Conservation (phyloP, 345 rosid genomes). For the Syzygium grande region DNA sequence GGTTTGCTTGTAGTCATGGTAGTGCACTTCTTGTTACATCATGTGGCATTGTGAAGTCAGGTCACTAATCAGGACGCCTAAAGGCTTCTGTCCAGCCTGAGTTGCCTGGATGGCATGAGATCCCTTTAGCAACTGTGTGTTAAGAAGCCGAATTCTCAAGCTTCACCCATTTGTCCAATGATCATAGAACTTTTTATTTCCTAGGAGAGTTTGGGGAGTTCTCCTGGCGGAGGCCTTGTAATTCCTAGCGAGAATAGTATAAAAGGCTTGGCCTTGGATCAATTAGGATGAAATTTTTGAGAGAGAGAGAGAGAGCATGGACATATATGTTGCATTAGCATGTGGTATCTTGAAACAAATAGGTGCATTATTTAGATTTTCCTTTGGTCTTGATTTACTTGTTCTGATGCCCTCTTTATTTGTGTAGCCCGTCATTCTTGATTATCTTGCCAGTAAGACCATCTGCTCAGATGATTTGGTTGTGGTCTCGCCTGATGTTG, state of each 20-base stretch:
- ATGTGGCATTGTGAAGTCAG: not conserved
- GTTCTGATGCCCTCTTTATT: not conserved
- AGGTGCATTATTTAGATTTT: not conserved
- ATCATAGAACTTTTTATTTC: not conserved
- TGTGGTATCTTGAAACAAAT: not conserved
- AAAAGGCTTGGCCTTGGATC: not conserved
- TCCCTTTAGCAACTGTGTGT: not conserved
- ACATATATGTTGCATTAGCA: not conserved
- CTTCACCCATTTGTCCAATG: not conserved
- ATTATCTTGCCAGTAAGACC: conserved; percentile 90
- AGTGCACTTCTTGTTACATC: not conserved
- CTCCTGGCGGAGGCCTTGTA: not conserved
- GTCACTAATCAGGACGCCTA: not conserved
- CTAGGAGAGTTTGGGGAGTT: not conserved
- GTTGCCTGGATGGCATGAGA: not conserved
- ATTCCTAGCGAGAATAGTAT: not conserved
- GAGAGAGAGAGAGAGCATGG: not conserved
- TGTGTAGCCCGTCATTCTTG: conserved; percentile 87
- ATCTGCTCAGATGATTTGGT: conserved; percentile 85
- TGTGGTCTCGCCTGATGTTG: conserved; percentile 98
- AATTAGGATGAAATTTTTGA: not conserved
- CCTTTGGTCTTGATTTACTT: not conserved
- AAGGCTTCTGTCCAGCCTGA: not conserved
- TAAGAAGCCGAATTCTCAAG: not conserved
- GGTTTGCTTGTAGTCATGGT: not conserved